phyloP scores from a whole-genome alignment of 2,329 filamentous ascomycete species.

The Sporothrix schenckii region DNA sequence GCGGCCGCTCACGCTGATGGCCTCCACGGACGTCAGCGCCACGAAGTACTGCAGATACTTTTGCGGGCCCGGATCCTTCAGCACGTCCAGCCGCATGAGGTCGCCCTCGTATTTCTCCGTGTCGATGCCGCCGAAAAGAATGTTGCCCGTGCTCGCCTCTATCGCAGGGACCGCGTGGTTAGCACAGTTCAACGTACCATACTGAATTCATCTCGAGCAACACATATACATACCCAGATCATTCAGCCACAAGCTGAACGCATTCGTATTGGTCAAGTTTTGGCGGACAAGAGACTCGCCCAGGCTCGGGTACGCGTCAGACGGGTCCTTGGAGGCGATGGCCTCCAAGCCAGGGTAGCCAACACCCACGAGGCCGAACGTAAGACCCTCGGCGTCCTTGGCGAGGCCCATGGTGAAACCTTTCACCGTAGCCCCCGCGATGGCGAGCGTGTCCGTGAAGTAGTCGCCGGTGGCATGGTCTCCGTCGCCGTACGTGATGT shows the following conservation, averaged over 20 bases:
- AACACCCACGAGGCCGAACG: conserved; percentile 9
- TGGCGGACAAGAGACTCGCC: conserved; percentile 11
- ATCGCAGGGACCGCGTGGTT: conserved; percentile 5
- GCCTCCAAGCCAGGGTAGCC: conserved; percentile 9
- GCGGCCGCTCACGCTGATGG: conserved; percentile 47
- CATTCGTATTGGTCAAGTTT: conserved; percentile 8
- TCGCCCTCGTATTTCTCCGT: conserved; percentile 70
- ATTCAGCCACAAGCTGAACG: conserved; percentile 11
- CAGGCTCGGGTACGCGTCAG: conserved; percentile 4
- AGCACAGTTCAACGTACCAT: conserved; percentile 5
- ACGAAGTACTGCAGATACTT: conserved; percentile 54
- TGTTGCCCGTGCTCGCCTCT: conserved; percentile 11
- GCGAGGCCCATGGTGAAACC: conserved; percentile 4
- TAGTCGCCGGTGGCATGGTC: conserved; percentile 10
- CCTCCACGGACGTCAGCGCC: conserved; percentile 52
- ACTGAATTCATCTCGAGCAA: neutral
- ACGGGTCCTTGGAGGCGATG: conserved; percentile 2
- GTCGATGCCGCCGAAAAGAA: conserved; percentile 75
- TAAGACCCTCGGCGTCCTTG: conserved; percentile 1
- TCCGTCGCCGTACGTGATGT: conserved; percentile 9
- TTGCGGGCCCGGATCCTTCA: conserved; percentile 47
- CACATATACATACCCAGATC: conserved; percentile 6
- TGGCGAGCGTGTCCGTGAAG: conserved; percentile 9
- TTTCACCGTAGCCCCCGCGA: conserved; percentile 1
- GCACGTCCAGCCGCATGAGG: conserved; percentile 64